These are phyloP conservation scores for Tripidium arundinaceum DNA, from an alignment of 202 grass and related monocot genomes.

Conservation along the genomic window DNA sequence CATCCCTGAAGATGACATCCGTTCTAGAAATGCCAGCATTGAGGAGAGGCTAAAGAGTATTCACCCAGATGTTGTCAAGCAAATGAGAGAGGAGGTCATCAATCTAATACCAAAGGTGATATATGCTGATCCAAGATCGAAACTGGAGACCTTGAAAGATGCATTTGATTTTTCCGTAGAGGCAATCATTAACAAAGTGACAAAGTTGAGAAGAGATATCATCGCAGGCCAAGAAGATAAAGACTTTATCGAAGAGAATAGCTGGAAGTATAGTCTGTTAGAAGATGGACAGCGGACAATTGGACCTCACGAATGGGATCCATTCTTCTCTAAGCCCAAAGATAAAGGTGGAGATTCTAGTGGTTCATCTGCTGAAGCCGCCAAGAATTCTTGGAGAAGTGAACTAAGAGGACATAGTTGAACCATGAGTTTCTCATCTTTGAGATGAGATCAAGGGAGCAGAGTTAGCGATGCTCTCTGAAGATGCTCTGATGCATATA, in stretches of 20 bases:
- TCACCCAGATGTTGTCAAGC: slow-evolving; percentile 45
- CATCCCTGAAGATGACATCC: slow-evolving; percentile 66
- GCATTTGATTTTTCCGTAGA: slow-evolving; percentile 82
- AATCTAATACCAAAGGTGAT: slow-evolving; percentile 77
- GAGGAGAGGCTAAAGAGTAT: slow-evolving; percentile 65
- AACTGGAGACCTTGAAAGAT: slow-evolving; percentile 80
- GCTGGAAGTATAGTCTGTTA: slow-evolving; percentile 86
- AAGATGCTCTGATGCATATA: slow-evolving; percentile 30
- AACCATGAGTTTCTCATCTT: slow-evolving; percentile 20
- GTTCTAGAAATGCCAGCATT: slow-evolving; percentile 54
- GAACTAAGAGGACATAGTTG: slow-evolving; percentile 56
- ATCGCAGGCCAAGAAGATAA: slow-evolving; percentile 54
- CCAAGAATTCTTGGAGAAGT: slow-evolving; percentile 81
- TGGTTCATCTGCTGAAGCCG: slow-evolving; percentile 55
- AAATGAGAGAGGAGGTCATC: slow-evolving; percentile 91
- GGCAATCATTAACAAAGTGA: slow-evolving; percentile 76
- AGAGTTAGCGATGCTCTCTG: not conserved
- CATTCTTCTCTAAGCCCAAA: slow-evolving; percentile 93
- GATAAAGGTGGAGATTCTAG: slow-evolving; percentile 52
- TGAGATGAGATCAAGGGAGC: not conserved
- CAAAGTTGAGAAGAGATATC: slow-evolving; percentile 75
- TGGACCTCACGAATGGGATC: slow-evolving; percentile 89
- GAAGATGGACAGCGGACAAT: slow-evolving; percentile 60
- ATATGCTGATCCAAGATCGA: slow-evolving; percentile 84
- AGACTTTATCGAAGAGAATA: slow-evolving; percentile 84